Evolutionary conservation across 345 rosid species (phyloP), one percentile per base, ranked within the genome.

Genomic region (Murraya koenigii): DNA sequence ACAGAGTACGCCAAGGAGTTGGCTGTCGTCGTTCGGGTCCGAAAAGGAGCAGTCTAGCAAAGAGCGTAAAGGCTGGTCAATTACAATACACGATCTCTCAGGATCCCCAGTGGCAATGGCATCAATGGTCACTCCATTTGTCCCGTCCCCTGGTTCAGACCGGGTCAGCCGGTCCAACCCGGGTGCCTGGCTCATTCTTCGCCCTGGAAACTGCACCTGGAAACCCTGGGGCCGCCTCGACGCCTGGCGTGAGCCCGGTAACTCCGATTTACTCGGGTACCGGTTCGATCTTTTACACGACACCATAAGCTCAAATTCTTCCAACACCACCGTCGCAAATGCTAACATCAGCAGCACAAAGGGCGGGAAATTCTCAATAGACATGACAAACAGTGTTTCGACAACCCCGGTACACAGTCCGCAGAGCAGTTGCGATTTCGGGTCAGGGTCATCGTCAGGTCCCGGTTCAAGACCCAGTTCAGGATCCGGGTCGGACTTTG

Each of bases 61-160:
- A 72, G 99, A 96, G 78, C 80, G 99, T 17, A 96, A 96, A 79
- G 99, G 99, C 0, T 96, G 99, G 99, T 89, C 98, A 3, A 68
- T 96, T 39, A 94, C 94, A 39, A 84, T 96, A 81, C 99, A 96
- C 76, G 99, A 96, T 80, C 91, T 96, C 7, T 96, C 99, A 0
- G 99, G 99, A 0, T 96, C 98, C 2, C 99, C 99, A 0, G 99
- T 94, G 0, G 99, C 99, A 3, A 94, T 91, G 88, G 98, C 99
- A 2, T 94, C 98, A 3, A 96, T 96, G 99, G 98, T 94, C 36
- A 96, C 99, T 25, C 99, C 99, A 2, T 96, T 92, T 33, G 98
- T 94, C 2, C 99, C 94, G 4, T 94, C 98, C 15, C 95, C 97
- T 0, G 97, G 98, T 11, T 86, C 97, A 0, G 90, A 96, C 75